Conservation (phyloP, 129 eudicot genomes). For the Artemisia argyi region DNA sequence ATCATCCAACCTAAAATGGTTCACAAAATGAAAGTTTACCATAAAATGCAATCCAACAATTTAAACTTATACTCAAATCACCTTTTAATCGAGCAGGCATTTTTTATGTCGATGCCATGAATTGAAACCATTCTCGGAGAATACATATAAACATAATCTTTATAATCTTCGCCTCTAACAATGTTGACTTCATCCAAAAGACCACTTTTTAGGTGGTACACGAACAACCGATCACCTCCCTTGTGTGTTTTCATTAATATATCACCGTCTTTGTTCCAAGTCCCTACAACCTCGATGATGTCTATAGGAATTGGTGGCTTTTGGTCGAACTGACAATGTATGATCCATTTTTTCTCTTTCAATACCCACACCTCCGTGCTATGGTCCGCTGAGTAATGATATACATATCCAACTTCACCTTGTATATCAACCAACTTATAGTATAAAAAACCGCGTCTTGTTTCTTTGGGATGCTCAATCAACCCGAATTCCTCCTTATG, state of each 20-base stretch:
- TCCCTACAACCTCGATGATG: not conserved
- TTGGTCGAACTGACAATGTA: not conserved
- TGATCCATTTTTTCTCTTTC: constrained; percentile 10
- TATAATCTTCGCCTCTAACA: not conserved
- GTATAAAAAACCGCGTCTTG: not conserved
- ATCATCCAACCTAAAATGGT: too few relatives aligned
- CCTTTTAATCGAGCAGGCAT: too few relatives aligned
- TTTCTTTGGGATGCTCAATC: constrained; percentile 5
- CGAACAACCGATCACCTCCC: not conserved
- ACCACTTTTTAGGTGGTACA: not conserved
- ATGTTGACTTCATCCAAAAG: constrained; percentile 1
- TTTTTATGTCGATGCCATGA: too few relatives aligned
- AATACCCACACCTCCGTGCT: not conserved
- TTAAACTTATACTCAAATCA: too few relatives aligned
- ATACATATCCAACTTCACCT: not conserved
- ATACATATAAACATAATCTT: too few relatives aligned
- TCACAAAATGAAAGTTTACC: too few relatives aligned
- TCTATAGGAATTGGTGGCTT: not conserved
- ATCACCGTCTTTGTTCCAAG: constrained; percentile 11
- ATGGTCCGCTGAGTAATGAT: not conserved
- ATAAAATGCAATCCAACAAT: too few relatives aligned
- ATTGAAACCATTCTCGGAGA: too few relatives aligned
- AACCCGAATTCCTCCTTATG: not conserved
- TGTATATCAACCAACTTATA: not conserved
- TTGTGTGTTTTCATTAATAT: not conserved